Evolutionary conservation across 2,329 filamentous ascomycete genomes (phyloP).

Genomic region (Fragosphaeria purpurea): DNA sequence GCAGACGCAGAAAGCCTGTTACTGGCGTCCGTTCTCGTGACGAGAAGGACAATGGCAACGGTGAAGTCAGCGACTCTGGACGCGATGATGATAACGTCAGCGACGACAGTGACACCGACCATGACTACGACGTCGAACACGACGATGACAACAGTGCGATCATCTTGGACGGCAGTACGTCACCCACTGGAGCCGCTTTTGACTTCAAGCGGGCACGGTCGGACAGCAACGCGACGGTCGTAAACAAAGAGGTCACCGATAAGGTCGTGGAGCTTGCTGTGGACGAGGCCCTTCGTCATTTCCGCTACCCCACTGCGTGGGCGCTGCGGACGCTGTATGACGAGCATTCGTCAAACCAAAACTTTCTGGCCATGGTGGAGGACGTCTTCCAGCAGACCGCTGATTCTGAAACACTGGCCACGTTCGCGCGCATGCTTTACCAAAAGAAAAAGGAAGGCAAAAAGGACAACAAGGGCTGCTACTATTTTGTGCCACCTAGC

Average conservation of each 20-base stretch:
- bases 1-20: too few species aligned
- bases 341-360: conserved; percentile 39
- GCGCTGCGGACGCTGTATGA: conserved; percentile 52
- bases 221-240: conserved; percentile 14
- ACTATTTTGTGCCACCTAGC: conserved; percentile 44
- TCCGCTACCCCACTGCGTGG: conserved; percentile 52
- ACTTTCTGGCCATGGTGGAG: conserved; percentile 47
- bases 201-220: conserved; percentile 6
- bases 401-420: conserved; percentile 37
- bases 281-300: conserved; percentile 45
- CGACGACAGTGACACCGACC: background rate
- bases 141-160: background rate
- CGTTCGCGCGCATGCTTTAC: conserved; percentile 41
- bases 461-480: conserved; percentile 38
- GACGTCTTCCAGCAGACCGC: conserved; percentile 48
- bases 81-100: background rate
- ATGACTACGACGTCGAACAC: background rate
- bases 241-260: conserved; percentile 36
- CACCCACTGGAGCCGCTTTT: background rate
- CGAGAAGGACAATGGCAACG: background rate
- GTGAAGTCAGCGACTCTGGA: background rate
- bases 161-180: background rate
- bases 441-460: conserved; percentile 48
- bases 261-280: conserved; percentile 48
- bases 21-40: background rate